Base-by-base conservation (phyloP, 495 filamentous ascomycete genomes). In the Glarea lozoyensis region DNA sequence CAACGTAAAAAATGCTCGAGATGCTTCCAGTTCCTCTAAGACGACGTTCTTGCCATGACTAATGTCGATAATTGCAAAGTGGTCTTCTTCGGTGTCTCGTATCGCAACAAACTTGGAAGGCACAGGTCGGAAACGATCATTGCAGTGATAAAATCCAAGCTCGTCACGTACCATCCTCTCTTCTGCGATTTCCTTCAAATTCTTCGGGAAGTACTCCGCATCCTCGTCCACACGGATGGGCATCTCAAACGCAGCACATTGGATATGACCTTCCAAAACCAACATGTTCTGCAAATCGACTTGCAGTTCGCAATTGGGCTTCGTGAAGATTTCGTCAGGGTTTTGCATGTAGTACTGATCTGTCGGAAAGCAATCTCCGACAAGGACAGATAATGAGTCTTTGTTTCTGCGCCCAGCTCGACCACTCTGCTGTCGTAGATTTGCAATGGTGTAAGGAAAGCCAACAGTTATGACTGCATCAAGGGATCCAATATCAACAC, bases 331-430 rank as follows among this genome's bases (percentile, higher is more conserved):
- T 60, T 97, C 90, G 44, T 90, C 79, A 1, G 92, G 92, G 52
- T 96, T 95, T 40, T 84, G 73, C 92, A 97, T 98, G 62, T 92
- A 97, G 59, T 88, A 82, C 55, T 97, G 93, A 58, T 97, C 92
- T 0, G 86, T 87, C 13, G 92, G 82, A 49, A 89, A 94, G 41
- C 78, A 77, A 61, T 94, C 88, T n/a, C 92, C 92, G 2, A 99
- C 72, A 1, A 99, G 68, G 10, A 99, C 78, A 4, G 87, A 89
- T 5, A 99, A 65, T 2, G 88, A 94, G 63, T 99, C 92, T 51
- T 86, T 94, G 52, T 96, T 97, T 43, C 92, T 73, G 42, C 92
- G 76, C 34, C 92, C 92, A 17, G 92, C 92, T 55, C 92, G 77
- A 12, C 92, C 92, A 53, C 87, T 94, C 63, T 99, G 92, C 57